Base-by-base conservation (phyloP, 2,329 filamentous ascomycete genomes). In the Calcarisporium arbuscula region DNA sequence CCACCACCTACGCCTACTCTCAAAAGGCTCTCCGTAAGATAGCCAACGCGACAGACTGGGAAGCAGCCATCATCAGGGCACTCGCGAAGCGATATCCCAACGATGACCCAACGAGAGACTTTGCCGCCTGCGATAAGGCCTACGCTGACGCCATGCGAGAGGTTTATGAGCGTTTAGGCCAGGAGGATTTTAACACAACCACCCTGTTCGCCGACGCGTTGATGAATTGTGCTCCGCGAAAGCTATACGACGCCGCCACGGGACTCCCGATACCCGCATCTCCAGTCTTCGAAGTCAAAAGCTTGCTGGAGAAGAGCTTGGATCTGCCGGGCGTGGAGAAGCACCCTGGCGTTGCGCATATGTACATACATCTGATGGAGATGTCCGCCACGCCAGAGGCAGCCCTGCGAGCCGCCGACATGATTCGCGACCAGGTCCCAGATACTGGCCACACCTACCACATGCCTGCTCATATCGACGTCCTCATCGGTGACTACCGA, bases 61-160 rank as follows among this genome's bases (percentile, higher is more conserved):
- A 89, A 51, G 57, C 59, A 34, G 78, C 76, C 2, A 65, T 90
- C 10, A 68, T 85, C 25, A 51, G 70, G 2, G 82, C 85, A 0
- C 63, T 89, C 1, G 58, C 67, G 25, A 62, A 63, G 35, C 72
- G 82, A 5, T 85, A 81, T 36, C 82, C 80, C 3, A 46, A 50
- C 0, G 57, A 67, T 3, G 58, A 68, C 10, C 53, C 64, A 6
- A 63, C 62, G 21, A 51, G 61, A 3, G 68, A 78, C 38, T 74
- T 67, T 41, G 64, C 62, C 0, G 44, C 48, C 12, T 61, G 59
- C 60, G 61, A 58, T 28, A 38, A 47, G 6, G 49, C 46, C 6
- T 60, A 56, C 39, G 59, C 60, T 4, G 50, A 59, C 7, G 60
- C 54, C 16, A 69, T 70, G 67, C 46, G 51, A 7, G 28, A 36